Conservation (phyloP, 2,329 filamentous ascomycete species). For the Achaetomium macrosporum region DNA sequence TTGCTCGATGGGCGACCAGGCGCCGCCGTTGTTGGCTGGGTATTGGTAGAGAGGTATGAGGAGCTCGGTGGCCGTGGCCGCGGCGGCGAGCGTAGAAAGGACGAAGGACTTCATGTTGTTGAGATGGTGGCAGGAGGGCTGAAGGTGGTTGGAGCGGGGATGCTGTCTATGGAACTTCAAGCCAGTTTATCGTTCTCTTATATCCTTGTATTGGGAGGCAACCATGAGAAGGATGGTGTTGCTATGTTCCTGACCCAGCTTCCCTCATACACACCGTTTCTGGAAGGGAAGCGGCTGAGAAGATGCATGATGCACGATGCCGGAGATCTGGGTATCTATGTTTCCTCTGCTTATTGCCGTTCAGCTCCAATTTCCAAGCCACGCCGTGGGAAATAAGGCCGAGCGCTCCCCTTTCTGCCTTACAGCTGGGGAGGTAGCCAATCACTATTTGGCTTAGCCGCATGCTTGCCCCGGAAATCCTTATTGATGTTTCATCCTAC, state of each 20-base stretch:
- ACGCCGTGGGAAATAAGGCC: not conserved
- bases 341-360: not conserved
- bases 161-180: not conserved
- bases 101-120: not conserved
- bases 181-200: too few relatives aligned
- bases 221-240: too few relatives aligned
- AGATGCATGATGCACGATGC: not conserved
- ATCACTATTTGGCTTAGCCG: too few relatives aligned
- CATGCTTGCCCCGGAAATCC: too few relatives aligned
- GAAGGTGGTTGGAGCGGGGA: not conserved
- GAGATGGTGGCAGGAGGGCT: not conserved
- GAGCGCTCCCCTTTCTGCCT: not conserved
- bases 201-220: too few relatives aligned
- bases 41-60: conserved; percentile 16
- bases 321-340: not conserved
- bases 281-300: not conserved
- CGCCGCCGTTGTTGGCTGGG: conserved; percentile 11
- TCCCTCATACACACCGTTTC: not conserved
- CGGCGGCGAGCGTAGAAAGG: not conserved
- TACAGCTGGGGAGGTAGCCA: too few relatives aligned
- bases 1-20: conserved; percentile 8
- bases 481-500: too few relatives aligned
- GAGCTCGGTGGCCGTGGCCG: conserved; percentile 5
- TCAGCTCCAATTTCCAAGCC: not conserved
- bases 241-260: not conserved